A percentile compares a stretch with the other conserved stretches of the same genome.
Evolutionary conservation across 257 asterid species (phyloP).

Genomic region (Sherardia arvensis): DNA sequence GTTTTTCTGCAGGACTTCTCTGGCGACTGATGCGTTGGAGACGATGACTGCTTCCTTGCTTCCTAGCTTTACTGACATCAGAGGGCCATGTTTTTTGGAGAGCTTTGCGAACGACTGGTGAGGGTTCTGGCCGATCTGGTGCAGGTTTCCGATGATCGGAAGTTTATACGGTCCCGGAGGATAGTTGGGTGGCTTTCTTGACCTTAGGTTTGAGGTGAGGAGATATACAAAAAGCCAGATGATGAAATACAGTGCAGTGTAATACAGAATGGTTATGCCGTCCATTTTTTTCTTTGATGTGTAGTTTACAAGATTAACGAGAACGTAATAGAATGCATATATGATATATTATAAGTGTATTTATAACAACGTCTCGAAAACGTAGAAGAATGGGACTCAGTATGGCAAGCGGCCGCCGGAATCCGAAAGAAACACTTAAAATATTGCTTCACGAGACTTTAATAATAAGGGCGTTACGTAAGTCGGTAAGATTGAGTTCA

Average conservation of each 20-base stretch:
- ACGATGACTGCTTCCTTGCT: constrained; percentile 11
- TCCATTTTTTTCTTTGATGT: not conserved
- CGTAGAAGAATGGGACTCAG: too few relatives aligned
- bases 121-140: constrained; percentile 13
- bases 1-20: constrained; percentile 19
- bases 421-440: too few relatives aligned
- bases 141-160: constrained; percentile 20
- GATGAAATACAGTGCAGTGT: not conserved
- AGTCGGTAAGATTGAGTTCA: too few relatives aligned
- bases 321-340: not conserved
- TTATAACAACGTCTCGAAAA: too few relatives aligned
- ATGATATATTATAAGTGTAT: too few relatives aligned
- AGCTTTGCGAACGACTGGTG: constrained; percentile 14
- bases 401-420: too few relatives aligned
- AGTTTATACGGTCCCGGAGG: constrained; percentile 18
- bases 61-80: constrained; percentile 29
- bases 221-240: not conserved
- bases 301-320: not conserved
- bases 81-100: constrained; percentile 25
- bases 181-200: not conserved
- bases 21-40: constrained; percentile 20
- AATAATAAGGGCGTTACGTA: too few relatives aligned
- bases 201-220: constrained; percentile 2
- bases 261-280: not conserved
- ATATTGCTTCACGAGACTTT: too few relatives aligned